These are phyloP conservation scores for Pseudogymnoascus sp. DNA, from an alignment of 2,329 filamentous ascomycete species.

Conservation along the genomic window DNA sequence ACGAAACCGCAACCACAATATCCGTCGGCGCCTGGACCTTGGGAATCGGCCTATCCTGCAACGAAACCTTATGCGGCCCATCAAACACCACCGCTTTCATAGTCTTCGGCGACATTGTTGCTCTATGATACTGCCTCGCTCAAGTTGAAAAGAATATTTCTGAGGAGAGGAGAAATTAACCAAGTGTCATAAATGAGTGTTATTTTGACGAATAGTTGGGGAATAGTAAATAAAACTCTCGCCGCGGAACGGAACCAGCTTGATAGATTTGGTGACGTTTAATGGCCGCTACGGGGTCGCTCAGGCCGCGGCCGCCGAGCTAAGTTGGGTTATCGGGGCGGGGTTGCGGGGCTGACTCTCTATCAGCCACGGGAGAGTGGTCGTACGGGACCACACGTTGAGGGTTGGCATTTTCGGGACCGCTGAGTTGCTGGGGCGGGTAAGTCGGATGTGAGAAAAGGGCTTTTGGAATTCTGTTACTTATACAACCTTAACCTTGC, in stretches of 20 bases:
- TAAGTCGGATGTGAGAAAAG: background rate
- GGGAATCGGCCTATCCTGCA: constrained; percentile 77
- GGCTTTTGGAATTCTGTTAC: no score
- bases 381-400: background rate
- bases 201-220: background rate
- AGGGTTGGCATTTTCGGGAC: background rate
- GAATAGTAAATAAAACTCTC: background rate
- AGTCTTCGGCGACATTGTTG: constrained; percentile 33
- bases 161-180: background rate
- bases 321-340: background rate
- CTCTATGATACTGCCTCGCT: background rate
- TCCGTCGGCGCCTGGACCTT: constrained; percentile 65
- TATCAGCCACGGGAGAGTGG: background rate
- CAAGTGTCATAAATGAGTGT: background rate
- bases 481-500: no score
- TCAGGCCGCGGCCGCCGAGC: background rate
- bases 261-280: background rate
- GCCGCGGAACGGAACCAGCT: background rate
- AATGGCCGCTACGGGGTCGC: background rate
- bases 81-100: constrained; percentile 92
- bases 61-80: constrained; percentile 64
- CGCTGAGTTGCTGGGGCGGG: background rate
- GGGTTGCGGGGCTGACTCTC: background rate
- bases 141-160: background rate
- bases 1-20: constrained; percentile 75